phyloP scores from a whole-genome alignment of 345 rosid genomes.

The Pugionium cornutum region DNA sequence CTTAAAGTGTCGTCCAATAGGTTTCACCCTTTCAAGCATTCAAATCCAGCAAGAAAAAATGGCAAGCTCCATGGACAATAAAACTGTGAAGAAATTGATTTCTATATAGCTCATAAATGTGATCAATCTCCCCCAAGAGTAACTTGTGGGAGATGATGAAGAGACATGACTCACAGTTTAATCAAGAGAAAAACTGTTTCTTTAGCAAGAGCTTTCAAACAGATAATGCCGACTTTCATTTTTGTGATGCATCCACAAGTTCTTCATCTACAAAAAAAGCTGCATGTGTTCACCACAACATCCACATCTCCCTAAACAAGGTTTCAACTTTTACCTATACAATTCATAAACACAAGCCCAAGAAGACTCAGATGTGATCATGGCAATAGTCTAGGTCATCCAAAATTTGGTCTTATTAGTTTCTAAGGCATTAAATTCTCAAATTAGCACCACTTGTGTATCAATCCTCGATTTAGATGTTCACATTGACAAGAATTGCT shows the following conservation, averaged over 20 bases:
- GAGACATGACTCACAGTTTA: not conserved
- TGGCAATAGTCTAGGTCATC: not conserved
- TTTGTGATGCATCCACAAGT: slow-evolving; percentile 24
- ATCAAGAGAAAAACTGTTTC: not conserved
- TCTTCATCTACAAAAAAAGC: slow-evolving; percentile 22
- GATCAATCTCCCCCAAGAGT: not conserved
- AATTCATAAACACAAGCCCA: slow-evolving; percentile 26
- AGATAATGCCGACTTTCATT: slow-evolving; percentile 7
- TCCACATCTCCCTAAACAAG: slow-evolving; percentile 14
- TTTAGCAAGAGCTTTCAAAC: not conserved
- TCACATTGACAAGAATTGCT: not conserved
- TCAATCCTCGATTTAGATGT: not conserved
- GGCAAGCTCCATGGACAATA: not conserved
- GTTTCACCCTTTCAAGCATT: not conserved
- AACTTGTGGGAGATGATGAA: not conserved
- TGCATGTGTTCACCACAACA: slow-evolving; percentile 15
- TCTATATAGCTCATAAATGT: not conserved
- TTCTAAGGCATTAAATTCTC: not conserved
- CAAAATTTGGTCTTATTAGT: not conserved
- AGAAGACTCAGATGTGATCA: slow-evolving; percentile 15
- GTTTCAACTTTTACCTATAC: slow-evolving; percentile 4
- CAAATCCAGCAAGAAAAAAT: not conserved
- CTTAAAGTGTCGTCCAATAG: not conserved
- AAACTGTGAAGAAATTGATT: not conserved
- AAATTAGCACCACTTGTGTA: not conserved